Base-by-base conservation (phyloP, 169 alveolate genomes). In the Theileria sp. region DNA sequence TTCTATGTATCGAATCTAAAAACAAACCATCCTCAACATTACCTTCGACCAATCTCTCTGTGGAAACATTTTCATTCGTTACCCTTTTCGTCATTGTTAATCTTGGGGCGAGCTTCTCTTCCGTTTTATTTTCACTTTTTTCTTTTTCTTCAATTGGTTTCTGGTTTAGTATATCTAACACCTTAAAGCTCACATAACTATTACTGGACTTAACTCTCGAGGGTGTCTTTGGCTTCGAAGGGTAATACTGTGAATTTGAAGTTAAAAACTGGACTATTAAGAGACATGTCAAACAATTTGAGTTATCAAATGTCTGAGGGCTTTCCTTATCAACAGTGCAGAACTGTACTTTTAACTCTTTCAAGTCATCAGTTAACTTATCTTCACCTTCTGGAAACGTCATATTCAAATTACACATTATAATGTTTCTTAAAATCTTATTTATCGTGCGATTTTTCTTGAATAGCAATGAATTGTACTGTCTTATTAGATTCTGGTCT, bases 1-100 rank as follows among this genome's bases (percentile, higher is more conserved):
- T 71, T 19, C 79, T 28, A 26, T 71, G 68, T 26, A 71, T 26
- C 10, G 79, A n/a, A 26, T 71, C 79, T 19, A 71, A 4, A n/a
- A 61, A 36, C 56, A 71, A 26, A 4, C 54, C 79, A 6, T 71
- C 79, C 21, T 19, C 56, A 3, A 66, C 30, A 10, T 25, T 36
- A 8, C 8, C 38, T 25, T 34, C 62, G 25, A 1, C 5, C 8
- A 49, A 3, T 36, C 5, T 13, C 60, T 13, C 32, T 25, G 9
- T 62, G 5, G 54, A 10, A 19, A 13, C 30, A 19, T 66, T 25
- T 25, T 34, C 75, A 7, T 19, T 49, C 30, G 13, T 17, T 26
- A 36, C 26, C 21, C 38, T 56, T 66, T 66, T 19, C 12, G 25
- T 66, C 44, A 19, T 17, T 23, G 26, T 38, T 17, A 38, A 8